These are phyloP conservation scores for Colletotrichum viniferum DNA, from an alignment of 2,329 filamentous ascomycete genomes.

Conservation along the genomic window DNA sequence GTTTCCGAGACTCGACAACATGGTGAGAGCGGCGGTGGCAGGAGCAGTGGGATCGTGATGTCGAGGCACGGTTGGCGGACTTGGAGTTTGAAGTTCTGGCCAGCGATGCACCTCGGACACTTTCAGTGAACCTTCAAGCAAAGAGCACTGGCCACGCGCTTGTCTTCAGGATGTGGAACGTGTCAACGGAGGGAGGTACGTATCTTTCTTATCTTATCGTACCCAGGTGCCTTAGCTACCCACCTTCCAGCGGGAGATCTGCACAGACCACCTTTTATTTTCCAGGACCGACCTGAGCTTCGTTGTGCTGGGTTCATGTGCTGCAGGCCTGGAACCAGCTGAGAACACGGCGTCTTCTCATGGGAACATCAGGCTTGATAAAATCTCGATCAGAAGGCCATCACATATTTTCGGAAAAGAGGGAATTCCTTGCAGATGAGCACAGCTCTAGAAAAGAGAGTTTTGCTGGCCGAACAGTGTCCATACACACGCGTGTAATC, in stretches of 20 bases:
- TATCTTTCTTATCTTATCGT: constrained; percentile 13
- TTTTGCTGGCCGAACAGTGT: too few relatives aligned
- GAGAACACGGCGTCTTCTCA: not conserved
- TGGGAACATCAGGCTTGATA: not conserved
- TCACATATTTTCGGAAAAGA: not conserved
- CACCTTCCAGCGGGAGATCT: not conserved
- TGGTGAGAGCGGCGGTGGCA: constrained; percentile 39
- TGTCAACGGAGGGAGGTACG: not conserved
- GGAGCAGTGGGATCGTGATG: not conserved
- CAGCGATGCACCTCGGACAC: constrained; percentile 13
- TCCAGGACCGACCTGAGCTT: not conserved
- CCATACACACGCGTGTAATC: too few relatives aligned
- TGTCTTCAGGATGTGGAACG: constrained; percentile 12
- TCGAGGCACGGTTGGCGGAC: not conserved
- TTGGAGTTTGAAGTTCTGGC: constrained; percentile 11
- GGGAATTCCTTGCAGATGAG: too few relatives aligned
- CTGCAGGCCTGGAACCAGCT: not conserved
- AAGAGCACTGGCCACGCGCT: constrained; percentile 12
- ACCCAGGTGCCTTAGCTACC: not conserved
- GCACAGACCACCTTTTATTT: not conserved
- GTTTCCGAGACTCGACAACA: constrained; percentile 74
- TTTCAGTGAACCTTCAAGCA: not conserved
- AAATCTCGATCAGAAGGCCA: not conserved
- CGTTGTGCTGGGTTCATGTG: too few relatives aligned
- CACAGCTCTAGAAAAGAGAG: too few relatives aligned